A percentile compares a stretch with the other conserved stretches of the same genome.
Evolutionary conservation across 2,329 filamentous ascomycete species (phyloP).

Genomic region (Colletotrichum orbiculare): DNA sequence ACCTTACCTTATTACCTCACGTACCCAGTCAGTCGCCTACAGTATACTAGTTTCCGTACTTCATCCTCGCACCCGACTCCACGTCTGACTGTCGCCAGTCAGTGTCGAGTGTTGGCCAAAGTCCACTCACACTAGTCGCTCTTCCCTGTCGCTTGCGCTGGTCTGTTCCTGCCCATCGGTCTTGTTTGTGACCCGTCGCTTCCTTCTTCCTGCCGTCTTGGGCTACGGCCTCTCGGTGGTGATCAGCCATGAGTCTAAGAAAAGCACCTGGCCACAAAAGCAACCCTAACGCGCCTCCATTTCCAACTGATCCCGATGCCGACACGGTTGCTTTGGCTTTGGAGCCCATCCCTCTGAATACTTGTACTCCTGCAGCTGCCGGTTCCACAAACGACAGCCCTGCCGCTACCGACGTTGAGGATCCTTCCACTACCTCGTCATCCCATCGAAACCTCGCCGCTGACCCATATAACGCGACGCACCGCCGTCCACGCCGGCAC

Average conservation of each 20-base stretch:
- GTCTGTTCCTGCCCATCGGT: constrained; percentile 7
- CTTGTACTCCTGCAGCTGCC: constrained; percentile 10
- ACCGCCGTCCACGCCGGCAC: constrained; percentile 11
- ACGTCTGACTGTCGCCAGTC: constrained; percentile 7
- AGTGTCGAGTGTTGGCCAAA: constrained; percentile 5
- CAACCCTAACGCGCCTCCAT: constrained; percentile 21
- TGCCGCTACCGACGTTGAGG: constrained; percentile 13
- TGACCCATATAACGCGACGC: constrained; percentile 34
- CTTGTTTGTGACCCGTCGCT: constrained; percentile 30
- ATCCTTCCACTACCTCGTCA: constrained; percentile 19
- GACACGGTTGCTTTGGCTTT: constrained; percentile 32
- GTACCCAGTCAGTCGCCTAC: too few relatives aligned
- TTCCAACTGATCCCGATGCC: constrained; percentile 29
- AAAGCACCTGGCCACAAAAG: constrained; percentile 34
- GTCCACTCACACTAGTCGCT: constrained; percentile 24
- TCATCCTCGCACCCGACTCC: constrained; percentile 12
- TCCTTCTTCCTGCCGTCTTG: constrained; percentile 25
- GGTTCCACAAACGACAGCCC: constrained; percentile 21
- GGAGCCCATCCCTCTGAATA: constrained; percentile 19
- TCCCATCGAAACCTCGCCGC: constrained; percentile 12
- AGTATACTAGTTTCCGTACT: too few relatives aligned
- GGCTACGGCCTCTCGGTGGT: constrained; percentile 25
- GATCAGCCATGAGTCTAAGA: constrained; percentile 32
- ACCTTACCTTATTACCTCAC: too few relatives aligned
- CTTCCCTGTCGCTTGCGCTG: constrained; percentile 27